Evolutionary conservation across 345 rosid species (phyloP), one percentile per base, ranked within the genome.

Genomic region (Ceriops tagal): DNA sequence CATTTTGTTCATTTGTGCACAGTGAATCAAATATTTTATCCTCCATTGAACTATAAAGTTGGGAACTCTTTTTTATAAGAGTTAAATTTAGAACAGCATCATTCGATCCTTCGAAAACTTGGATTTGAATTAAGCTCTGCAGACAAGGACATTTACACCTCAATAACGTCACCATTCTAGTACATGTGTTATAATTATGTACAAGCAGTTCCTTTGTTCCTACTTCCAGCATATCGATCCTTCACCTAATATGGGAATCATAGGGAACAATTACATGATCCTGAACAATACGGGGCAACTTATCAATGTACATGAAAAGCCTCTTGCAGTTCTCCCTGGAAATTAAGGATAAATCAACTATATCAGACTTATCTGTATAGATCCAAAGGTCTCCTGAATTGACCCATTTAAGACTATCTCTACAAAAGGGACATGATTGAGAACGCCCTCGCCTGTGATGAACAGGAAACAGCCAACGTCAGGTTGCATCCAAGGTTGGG

Each of bases 401-500:
- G 10, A 86, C 86, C 82, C 84, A 79, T 75, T 75, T 82, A 32
- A 91, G 86, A 55, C 81, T 77, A 68, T 88, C 89, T 78, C 95
- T 74, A 58, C 97, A 91, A 71, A 91, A 88, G 19, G 97, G 97
- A 58, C 95, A 91, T 26, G 97, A 87, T 77, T 82, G 89, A 19
- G 97, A 91, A 37, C 92, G 79, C 32, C 64, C 77, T 6, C 78
- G 72, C 95, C 97, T 91, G 85, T 64, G 56, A 5, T 49, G 53
- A 75, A 58, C 37, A 75, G 32, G 63, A 67, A 64, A 28, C 24
- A 65, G 28, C 6, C 22, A 18, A 53, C 62, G 24, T 61, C 15
- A 46, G 62, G n/a, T 27, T 24, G 28, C 30, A 24, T 56, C 59
- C 59, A 56, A 24, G 9, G 16, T 3, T 43, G 2, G 49, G 49